Conservation (phyloP, 2,329 filamentous ascomycete species). For the Fusarium drepaniforme region DNA sequence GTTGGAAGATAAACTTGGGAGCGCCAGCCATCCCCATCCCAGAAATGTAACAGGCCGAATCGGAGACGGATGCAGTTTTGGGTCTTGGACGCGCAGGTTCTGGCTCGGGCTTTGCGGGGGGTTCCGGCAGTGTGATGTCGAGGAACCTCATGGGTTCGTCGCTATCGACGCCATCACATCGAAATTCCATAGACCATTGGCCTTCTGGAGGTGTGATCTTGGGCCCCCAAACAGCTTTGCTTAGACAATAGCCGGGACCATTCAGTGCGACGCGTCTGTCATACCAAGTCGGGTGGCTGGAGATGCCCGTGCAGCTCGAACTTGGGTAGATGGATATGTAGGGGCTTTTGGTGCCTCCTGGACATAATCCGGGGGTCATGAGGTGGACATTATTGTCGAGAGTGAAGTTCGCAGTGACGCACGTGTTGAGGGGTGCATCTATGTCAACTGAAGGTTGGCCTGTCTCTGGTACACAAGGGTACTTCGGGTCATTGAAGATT, state of each 20-base stretch:
- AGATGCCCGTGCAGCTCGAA: slow-evolving; percentile 6
- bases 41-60: slow-evolving; percentile 24
- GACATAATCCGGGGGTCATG: slow-evolving; percentile 7
- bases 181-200: slow-evolving; percentile 21
- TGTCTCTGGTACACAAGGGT: neutral
- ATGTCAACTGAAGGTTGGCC: neutral
- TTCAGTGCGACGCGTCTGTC: neutral
- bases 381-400: slow-evolving; percentile 16
- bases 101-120: neutral
- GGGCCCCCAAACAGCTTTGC: slow-evolving; percentile 11
- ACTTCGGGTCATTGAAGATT: neutral
- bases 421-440: slow-evolving; percentile 12
- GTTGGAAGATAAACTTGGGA: slow-evolving; percentile 18
- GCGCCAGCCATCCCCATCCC: slow-evolving; percentile 4
- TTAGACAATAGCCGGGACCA: slow-evolving; percentile 19
- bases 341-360: neutral
- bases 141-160: neutral
- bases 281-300: slow-evolving; percentile 11
- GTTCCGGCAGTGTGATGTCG: neutral
- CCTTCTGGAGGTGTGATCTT: neutral
- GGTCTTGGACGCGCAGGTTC: slow-evolving; percentile 7
- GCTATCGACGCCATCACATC: neutral
- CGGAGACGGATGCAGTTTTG: slow-evolving; percentile 17
- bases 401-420: slow-evolving; percentile 26
- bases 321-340: slow-evolving; percentile 13